Evolutionary conservation across 2,329 filamentous ascomycete genomes (phyloP).

Genomic region (Nothopassalora personata): DNA sequence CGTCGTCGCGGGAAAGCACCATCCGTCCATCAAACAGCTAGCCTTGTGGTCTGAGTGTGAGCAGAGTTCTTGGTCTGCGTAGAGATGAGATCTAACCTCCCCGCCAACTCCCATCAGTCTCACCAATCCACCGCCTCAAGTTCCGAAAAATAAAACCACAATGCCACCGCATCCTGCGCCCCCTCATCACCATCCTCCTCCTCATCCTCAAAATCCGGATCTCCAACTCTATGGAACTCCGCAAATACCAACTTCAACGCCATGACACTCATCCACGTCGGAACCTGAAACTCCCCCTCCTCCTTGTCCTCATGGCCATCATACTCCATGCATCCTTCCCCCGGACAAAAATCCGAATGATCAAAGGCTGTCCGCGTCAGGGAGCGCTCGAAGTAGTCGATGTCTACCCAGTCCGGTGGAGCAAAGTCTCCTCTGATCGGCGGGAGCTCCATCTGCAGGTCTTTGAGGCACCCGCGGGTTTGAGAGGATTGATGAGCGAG

Average conservation of each 20-base stretch:
- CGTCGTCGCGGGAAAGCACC: too few relatives aligned
- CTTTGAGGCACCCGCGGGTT: background rate
- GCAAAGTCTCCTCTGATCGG: background rate
- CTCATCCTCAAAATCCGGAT: background rate
- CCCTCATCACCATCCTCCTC: background rate
- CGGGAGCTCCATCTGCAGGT: background rate
- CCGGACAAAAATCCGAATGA: background rate
- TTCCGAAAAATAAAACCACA: background rate
- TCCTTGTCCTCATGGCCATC: constrained; percentile 2
- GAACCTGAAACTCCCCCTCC: background rate
- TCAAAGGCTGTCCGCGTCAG: background rate
- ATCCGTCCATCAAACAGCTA: too few relatives aligned
- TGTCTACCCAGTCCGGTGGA: background rate
- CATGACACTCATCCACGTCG: constrained; percentile 1
- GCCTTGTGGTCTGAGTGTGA: background rate
- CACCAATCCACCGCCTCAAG: background rate
- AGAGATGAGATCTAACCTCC: background rate
- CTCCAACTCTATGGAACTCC: background rate
- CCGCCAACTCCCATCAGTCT: too few relatives aligned
- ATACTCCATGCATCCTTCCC: background rate
- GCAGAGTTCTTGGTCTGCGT: background rate
- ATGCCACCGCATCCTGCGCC: background rate
- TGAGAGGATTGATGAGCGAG: background rate
- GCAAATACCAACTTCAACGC: constrained; percentile 1
- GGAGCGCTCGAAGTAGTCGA: background rate